These are phyloP conservation scores for Rhodotorula sp. DNA, from an alignment of 1,284 basidiomycete genomes.

Conservation along the genomic window DNA sequence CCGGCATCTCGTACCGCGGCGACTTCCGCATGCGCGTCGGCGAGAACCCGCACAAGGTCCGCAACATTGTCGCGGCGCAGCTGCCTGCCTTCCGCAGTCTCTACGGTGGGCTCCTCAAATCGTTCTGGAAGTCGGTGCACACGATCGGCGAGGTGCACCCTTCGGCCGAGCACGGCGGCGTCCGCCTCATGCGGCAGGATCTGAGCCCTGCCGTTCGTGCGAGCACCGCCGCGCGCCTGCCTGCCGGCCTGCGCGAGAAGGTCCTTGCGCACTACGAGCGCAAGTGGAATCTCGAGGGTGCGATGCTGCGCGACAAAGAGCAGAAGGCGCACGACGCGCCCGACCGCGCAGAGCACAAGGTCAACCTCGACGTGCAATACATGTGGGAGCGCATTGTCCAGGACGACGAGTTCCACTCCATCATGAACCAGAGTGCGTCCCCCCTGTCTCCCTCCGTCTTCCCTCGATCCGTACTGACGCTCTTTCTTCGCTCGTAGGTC, in stretches of 20 bases:
- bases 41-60: constrained; percentile 92
- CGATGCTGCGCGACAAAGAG: constrained; percentile 25
- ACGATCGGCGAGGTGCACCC: constrained; percentile 35
- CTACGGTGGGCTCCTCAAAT: constrained; percentile 67
- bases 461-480: not conserved
- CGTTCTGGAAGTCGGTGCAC: constrained; percentile 42
- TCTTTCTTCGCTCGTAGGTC: constrained; percentile 6
- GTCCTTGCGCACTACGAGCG: constrained; percentile 60
- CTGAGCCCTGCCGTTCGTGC: constrained; percentile 65
- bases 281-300: constrained; percentile 41
- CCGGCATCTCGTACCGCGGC: constrained; percentile 82
- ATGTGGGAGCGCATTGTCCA: constrained; percentile 74
- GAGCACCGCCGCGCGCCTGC: constrained; percentile 73
- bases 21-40: constrained; percentile 89
- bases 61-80: constrained; percentile 85
- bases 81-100: constrained; percentile 79
- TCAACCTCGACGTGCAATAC: constrained; percentile 62
- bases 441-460: not conserved
- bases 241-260: constrained; percentile 63
- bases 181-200: constrained; percentile 62
- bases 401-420: constrained; percentile 61
- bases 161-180: constrained; percentile 8
- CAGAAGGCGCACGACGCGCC: constrained; percentile 47
- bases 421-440: constrained; percentile 64
- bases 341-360: constrained; percentile 47